Evolutionary conservation across 768 basidiomycete species (phyloP).

Genomic region (Leccinum fibrillosum): DNA sequence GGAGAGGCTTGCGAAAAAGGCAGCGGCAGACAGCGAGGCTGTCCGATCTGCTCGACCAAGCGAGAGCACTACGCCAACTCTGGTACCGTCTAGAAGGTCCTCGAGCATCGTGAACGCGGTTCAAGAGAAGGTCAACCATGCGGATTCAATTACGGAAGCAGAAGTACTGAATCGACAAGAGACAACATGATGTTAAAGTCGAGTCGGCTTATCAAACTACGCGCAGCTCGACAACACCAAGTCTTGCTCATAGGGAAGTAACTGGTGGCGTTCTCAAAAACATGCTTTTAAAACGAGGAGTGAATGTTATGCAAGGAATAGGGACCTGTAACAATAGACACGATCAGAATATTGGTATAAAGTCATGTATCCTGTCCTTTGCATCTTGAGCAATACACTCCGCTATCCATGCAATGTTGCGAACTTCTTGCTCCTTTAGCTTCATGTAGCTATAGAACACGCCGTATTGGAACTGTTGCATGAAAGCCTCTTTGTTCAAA

Average conservation of each 20-base stretch:
- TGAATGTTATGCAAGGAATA: slow-evolving; percentile 9
- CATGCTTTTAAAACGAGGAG: neutral
- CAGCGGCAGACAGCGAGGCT: neutral
- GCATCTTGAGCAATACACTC: slow-evolving; percentile 99
- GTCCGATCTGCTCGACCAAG: neutral
- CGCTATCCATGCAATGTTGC: slow-evolving; percentile 90
- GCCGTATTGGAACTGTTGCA: slow-evolving; percentile 96
- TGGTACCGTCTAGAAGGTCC: neutral
- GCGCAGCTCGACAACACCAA: neutral
- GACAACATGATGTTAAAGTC: slow-evolving; percentile 3
- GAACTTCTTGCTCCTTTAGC: slow-evolving; percentile 87
- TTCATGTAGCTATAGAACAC: slow-evolving; percentile 93
- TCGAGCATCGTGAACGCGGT: slow-evolving; percentile 1
- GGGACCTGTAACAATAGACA: neutral
- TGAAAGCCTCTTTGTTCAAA: slow-evolving; percentile 89
- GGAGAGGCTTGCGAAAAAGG: slow-evolving; percentile 36
- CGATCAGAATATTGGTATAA: slow-evolving; percentile 81
- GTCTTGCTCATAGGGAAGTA: neutral
- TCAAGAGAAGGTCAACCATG: slow-evolving; percentile 9
- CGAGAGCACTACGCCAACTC: slow-evolving; percentile 1
- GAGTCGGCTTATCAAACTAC: neutral
- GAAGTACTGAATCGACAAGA: neutral
- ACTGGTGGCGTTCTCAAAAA: neutral
- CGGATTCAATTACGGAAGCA: neutral
- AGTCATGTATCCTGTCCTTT: slow-evolving; percentile 92